phyloP scores from a whole-genome alignment of 2,329 filamentous ascomycete species.

The Sclerotinia spermophila region DNA sequence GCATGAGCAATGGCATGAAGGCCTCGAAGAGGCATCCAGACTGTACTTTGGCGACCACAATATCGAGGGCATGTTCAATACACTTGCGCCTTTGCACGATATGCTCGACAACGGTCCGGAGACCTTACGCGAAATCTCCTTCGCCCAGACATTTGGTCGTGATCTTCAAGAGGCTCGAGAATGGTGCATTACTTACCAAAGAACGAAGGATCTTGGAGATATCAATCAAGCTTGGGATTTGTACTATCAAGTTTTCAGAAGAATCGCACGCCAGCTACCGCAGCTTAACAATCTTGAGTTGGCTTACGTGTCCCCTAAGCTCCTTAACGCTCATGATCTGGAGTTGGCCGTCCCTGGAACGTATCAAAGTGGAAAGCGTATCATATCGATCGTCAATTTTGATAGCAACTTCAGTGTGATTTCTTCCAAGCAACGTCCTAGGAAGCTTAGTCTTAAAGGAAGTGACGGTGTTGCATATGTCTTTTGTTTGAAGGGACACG shows the following conservation, averaged over 20 bases:
- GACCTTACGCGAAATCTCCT: slow-evolving; percentile 92
- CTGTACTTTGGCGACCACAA: slow-evolving; percentile 98
- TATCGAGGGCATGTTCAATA: slow-evolving; percentile 94
- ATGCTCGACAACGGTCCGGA: slow-evolving; percentile 88
- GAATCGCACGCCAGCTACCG: slow-evolving; percentile 88
- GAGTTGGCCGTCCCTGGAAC: slow-evolving; percentile 95
- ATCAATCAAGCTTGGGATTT: slow-evolving; percentile 98
- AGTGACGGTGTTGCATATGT: slow-evolving; percentile 86
- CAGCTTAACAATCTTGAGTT: slow-evolving; percentile 91
- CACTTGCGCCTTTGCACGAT: slow-evolving; percentile 84
- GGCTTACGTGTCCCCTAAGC: slow-evolving; percentile 92
- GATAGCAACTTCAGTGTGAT: slow-evolving; percentile 89
- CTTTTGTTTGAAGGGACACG: slow-evolving; percentile 95
- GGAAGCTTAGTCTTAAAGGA: slow-evolving; percentile 82
- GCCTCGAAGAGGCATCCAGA: slow-evolving; percentile 90
- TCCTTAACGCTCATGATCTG: slow-evolving; percentile 79
- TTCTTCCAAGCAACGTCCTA: slow-evolving; percentile 91
- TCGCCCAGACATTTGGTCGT: slow-evolving; percentile 93
- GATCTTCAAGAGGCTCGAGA: slow-evolving; percentile 93
- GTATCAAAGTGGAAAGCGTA: slow-evolving; percentile 72
- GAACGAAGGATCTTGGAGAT: slow-evolving; percentile 85
- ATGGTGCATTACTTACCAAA: slow-evolving; percentile 90
- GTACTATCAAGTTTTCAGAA: slow-evolving; percentile 97
- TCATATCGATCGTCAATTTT: slow-evolving; percentile 85
- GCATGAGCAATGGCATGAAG: slow-evolving; percentile 99